Evolutionary conservation across 495 filamentous ascomycete species (phyloP).

Genomic region (Paragyromitra xinjiangensis): DNA sequence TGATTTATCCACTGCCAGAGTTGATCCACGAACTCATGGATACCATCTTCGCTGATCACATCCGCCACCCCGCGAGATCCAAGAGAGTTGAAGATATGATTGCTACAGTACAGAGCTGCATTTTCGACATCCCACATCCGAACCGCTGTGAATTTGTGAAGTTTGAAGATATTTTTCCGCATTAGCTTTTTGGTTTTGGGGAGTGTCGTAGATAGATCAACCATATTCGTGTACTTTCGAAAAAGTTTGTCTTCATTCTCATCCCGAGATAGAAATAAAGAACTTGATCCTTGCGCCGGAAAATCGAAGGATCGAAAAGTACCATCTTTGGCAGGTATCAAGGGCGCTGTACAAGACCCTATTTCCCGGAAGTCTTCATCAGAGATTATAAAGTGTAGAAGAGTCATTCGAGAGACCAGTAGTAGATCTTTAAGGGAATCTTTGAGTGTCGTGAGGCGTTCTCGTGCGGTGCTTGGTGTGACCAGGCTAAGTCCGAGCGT

Average conservation of each 20-base stretch:
- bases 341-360: constrained; percentile 25
- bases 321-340: constrained; percentile 42
- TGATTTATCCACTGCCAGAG: constrained; percentile 44
- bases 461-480: background rate
- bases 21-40: constrained; percentile 23
- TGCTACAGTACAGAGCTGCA: constrained; percentile 34
- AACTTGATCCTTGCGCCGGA: background rate
- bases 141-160: constrained; percentile 32
- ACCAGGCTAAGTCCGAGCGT: constrained; percentile 4
- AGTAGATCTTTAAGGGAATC: background rate
- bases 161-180: background rate
- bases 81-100: constrained; percentile 10
- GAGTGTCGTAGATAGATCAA: constrained; percentile 9
- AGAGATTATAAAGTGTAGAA: constrained; percentile 42
- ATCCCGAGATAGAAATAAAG: constrained; percentile 15
- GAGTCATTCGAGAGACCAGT: constrained; percentile 8
- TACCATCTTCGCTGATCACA: constrained; percentile 11
- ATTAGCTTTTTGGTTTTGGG: constrained; percentile 3
- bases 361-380: constrained; percentile 38
- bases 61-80: background rate
- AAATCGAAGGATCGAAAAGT: constrained; percentile 22
- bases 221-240: background rate
- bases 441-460: background rate
- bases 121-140: constrained; percentile 27
- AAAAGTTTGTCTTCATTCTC: constrained; percentile 16